Evolutionary conservation across 495 filamentous ascomycete species (phyloP).

Genomic region (Penicillium bialowiezense): DNA sequence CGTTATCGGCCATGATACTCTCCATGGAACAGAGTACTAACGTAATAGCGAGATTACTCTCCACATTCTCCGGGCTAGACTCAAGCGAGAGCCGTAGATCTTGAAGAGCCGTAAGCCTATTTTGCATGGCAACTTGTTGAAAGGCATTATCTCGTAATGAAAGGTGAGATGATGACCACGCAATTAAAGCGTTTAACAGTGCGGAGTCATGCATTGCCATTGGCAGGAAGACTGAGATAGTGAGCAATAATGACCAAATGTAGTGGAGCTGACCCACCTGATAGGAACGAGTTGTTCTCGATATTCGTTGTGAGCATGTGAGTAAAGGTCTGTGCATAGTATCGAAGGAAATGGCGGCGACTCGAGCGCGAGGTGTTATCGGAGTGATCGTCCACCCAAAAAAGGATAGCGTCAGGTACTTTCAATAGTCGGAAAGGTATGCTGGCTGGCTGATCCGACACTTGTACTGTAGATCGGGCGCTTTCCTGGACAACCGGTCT

Average conservation of each 20-base stretch:
- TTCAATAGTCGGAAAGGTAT: slow-evolving; percentile 1
- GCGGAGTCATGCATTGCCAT: slow-evolving; percentile 15
- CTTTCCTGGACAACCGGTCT: background rate
- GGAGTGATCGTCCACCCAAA: slow-evolving; percentile 16
- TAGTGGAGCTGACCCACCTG: background rate
- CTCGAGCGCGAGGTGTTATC: slow-evolving; percentile 9
- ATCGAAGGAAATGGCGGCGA: slow-evolving; percentile 13
- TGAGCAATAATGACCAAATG: background rate
- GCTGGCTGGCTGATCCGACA: background rate
- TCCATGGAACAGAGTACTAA: slow-evolving; percentile 14
- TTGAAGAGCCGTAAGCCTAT: slow-evolving; percentile 6
- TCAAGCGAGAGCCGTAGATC: slow-evolving; percentile 6
- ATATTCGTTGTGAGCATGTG: slow-evolving; percentile 13
- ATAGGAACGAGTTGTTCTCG: slow-evolving; percentile 15
- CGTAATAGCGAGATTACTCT: slow-evolving; percentile 12
- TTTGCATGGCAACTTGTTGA: slow-evolving; percentile 11
- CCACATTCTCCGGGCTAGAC: slow-evolving; percentile 6
- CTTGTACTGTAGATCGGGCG: background rate
- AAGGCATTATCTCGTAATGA: slow-evolving; percentile 10
- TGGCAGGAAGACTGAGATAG: slow-evolving; percentile 4
- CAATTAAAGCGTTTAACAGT: slow-evolving; percentile 9
- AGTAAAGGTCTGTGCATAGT: slow-evolving; percentile 15
- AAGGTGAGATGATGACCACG: slow-evolving; percentile 14
- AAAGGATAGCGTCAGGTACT: slow-evolving; percentile 9
- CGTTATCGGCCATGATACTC: slow-evolving; percentile 15